Percentiles rank a stretch among this genome's conserved stretches.
These are phyloP conservation scores for Amborella trichopoda DNA, from an alignment of 164 flowering plant genomes.

Conservation along the genomic window DNA sequence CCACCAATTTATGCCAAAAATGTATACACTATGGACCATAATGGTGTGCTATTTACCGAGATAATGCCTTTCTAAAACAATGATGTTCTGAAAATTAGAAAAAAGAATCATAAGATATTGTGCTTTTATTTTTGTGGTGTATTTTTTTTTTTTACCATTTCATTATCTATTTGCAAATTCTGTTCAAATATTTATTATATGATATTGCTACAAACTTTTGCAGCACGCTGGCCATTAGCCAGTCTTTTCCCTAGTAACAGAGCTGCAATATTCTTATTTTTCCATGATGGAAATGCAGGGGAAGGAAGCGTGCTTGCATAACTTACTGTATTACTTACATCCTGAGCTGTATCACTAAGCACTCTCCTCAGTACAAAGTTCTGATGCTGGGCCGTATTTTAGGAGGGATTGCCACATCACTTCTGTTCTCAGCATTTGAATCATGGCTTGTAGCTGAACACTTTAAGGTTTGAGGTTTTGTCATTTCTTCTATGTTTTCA, in stretches of 20 bases:
- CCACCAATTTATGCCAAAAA: no score
- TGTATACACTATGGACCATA: no score
- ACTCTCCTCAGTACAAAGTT: slow-evolving; percentile 83
- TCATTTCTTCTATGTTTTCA: neutral
- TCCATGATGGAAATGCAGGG: slow-evolving; percentile 34
- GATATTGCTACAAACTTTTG: no score
- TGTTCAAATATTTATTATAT: no score
- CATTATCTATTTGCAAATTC: no score
- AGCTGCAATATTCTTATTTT: no score
- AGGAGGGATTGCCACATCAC: slow-evolving; percentile 98
- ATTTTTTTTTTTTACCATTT: no score
- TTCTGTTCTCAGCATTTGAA: slow-evolving; percentile 91
- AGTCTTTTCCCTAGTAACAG: neutral
- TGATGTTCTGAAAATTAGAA: no score
- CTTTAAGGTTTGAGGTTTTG: slow-evolving; percentile 74
- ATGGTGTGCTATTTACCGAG: no score
- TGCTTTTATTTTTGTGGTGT: no score
- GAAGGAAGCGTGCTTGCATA: slow-evolving; percentile 92
- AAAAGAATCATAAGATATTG: no score
- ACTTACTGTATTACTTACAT: slow-evolving; percentile 96
- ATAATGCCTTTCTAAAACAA: no score
- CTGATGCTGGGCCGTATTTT: slow-evolving; percentile 91
- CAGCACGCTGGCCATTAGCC: neutral
- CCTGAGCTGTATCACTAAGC: slow-evolving; percentile 94
- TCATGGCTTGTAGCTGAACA: slow-evolving; percentile 99